Evolutionary conservation across 208 protist genomes (phyloP), one percentile per base, ranked within the genome.

Genomic region (Vickermania ingenoplastis): DNA sequence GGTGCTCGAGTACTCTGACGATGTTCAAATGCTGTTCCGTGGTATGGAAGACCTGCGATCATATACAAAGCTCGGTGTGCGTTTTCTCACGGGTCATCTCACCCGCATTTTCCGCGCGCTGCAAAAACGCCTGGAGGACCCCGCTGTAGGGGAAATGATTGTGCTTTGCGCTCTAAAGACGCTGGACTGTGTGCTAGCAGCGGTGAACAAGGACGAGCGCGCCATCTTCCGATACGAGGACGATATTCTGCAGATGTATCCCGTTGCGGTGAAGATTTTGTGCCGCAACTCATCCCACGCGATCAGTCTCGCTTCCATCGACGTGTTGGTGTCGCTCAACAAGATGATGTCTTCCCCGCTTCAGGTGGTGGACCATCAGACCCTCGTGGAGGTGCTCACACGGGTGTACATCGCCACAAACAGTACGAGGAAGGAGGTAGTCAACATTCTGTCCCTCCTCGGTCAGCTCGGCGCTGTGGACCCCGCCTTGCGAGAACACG

Each of bases 381-480:
- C 89, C 41, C 70, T 92, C 21, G 67, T 95, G 56, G 58, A 65
- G 22, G 73, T 74, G 13, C 61, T 95, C 29, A 77, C 68, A 14
- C 63, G 78, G 48, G 79, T 93, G 48, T 95, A 92, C 72, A 95
- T 75, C 61, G 68, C 70, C 53, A 78, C 67, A 41, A 78, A 61
- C 61, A 84, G 63, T 59, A 85, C 83, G 28, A 64, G 75, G 5
- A 66, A 76, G 41, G 86, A 90, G 73, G 69, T 84, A 26, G 62
- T 74, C 22, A 75, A 77, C 54, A 84, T 90, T 52, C 75, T 95
- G 11, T 92, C 80, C 28, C 77, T 95, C 17, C 91, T 92, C 63
- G 89, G 89, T 25, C 84, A 95, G 69, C 62, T 95, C 23, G 89
- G 89, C 31, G 89, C 89, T 21, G 73, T 95, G 0, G 84, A 92